A percentile compares a stretch with the other conserved stretches of the same genome.
These are phyloP conservation scores for Lolium rigidum DNA, from an alignment of 176 grass and related monocot species.

Conservation along the genomic window DNA sequence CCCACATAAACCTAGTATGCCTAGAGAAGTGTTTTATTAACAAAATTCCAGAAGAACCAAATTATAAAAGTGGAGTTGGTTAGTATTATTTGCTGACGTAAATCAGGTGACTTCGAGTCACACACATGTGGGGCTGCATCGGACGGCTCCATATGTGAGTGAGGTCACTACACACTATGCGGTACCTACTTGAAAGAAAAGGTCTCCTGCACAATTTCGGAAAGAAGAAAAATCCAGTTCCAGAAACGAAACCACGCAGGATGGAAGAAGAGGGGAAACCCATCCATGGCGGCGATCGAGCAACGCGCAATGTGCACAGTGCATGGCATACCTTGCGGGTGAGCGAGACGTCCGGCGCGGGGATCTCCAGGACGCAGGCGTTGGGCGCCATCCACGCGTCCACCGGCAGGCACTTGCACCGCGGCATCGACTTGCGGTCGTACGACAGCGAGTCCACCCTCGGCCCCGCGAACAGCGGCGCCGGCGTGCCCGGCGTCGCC, in stretches of 20 bases:
- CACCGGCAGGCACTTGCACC: slow-evolving; percentile 82
- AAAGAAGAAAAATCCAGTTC: neutral
- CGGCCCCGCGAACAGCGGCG: slow-evolving; percentile 70
- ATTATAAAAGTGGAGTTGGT: no score
- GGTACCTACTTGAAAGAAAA: no score
- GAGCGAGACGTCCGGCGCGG: slow-evolving; percentile 83
- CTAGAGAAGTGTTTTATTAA: no score
- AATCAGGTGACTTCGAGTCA: no score
- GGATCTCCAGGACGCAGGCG: slow-evolving; percentile 85
- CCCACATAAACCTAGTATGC: no score
- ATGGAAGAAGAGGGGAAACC: neutral
- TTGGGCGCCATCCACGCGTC: slow-evolving; percentile 57
- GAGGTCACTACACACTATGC: neutral
- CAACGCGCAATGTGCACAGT: slow-evolving; percentile 1
- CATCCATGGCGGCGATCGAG: neutral
- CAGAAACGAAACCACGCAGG: neutral
- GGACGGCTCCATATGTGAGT: no score
- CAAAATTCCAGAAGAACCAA: no score
- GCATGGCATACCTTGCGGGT: slow-evolving; percentile 82
- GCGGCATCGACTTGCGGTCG: slow-evolving; percentile 90
- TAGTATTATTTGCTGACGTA: no score
- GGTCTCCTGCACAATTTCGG: neutral
- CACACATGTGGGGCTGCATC: no score
- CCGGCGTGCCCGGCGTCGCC: slow-evolving; percentile 87
- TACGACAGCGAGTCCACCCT: slow-evolving; percentile 90